phyloP scores from a whole-genome alignment of 352 stramenopile species.

The Pilasporangium apinafurcum region DNA sequence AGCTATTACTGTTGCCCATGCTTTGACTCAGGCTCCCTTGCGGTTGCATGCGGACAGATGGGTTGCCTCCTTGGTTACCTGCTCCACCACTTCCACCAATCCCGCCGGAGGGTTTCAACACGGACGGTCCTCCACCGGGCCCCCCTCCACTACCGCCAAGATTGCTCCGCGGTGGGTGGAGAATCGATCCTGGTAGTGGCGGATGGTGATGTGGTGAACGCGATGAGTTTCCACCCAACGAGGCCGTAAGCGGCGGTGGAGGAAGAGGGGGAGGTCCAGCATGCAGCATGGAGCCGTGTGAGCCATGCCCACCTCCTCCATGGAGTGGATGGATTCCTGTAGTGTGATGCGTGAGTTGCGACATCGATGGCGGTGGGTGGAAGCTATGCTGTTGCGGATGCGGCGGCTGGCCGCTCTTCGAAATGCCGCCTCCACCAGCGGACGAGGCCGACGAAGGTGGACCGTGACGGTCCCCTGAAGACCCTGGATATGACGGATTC shows the following conservation, averaged over 20 bases:
- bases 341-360: conserved; percentile 50
- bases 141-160: conserved; percentile 16
- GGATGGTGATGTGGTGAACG: conserved; percentile 67
- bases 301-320: conserved; percentile 28
- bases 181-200: conserved; percentile 55
- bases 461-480: conserved; percentile 59
- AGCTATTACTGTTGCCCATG: conserved; percentile 15
- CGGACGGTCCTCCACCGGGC: conserved; percentile 37
- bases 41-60: conserved; percentile 52
- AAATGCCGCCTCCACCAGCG: conserved; percentile 21
- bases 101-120: conserved; percentile 41
- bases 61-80: conserved; percentile 23
- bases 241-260: conserved; percentile 52
- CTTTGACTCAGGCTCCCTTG: conserved; percentile 41
- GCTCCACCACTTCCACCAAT: conserved; percentile 6
- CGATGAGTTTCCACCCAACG: conserved; percentile 33
- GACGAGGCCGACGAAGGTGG: conserved; percentile 20
- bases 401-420: conserved; percentile 24
- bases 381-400: conserved; percentile 36
- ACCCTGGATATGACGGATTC: conserved; percentile 75
- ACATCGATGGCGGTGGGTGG: conserved; percentile 58
- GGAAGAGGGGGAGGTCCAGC: conserved; percentile 47
- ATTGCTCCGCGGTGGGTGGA: conserved; percentile 52
- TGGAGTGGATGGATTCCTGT: conserved; percentile 57
- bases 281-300: conserved; percentile 44